Evolutionary conservation across 2,329 filamentous ascomycete genomes (phyloP).

Genomic region (Fragosphaeria purpurea): DNA sequence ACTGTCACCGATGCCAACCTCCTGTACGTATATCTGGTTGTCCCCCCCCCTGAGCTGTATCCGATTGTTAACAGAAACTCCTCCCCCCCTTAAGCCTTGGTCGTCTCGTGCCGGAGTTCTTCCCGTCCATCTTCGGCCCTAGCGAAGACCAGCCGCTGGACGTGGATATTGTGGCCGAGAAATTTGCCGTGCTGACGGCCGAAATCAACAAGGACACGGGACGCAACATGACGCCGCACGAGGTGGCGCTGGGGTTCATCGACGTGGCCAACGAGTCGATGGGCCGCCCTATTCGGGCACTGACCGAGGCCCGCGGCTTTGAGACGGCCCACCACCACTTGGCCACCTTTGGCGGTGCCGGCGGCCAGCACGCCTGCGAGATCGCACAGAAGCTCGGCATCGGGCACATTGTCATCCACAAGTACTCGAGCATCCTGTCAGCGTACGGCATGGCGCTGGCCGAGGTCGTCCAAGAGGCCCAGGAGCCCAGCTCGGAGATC

Average conservation of each 20-base stretch:
- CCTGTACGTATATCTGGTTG: conserved; percentile 26
- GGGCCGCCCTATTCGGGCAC: conserved; percentile 77
- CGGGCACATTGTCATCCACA: conserved; percentile 71
- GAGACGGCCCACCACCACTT: conserved; percentile 83
- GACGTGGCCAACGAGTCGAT: conserved; percentile 85
- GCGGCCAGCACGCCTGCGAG: conserved; percentile 80
- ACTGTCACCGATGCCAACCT: conserved; percentile 87
- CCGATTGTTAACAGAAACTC: no score
- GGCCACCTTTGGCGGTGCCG: conserved; percentile 84
- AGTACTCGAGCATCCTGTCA: conserved; percentile 78
- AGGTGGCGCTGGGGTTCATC: conserved; percentile 80
- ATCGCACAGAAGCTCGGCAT: conserved; percentile 80
- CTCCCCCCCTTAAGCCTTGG: conserved; percentile 66
- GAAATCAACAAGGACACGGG: conserved; percentile 68
- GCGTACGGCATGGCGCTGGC: conserved; percentile 89
- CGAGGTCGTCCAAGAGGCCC: conserved; percentile 83
- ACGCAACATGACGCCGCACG: conserved; percentile 63
- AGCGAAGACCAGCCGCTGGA: conserved; percentile 76
- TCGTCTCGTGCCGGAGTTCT: conserved; percentile 75
- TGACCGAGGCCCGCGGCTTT: conserved; percentile 88
- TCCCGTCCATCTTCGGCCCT: conserved; percentile 87
- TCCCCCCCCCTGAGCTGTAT: no score
- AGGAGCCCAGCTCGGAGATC: conserved; percentile 57
- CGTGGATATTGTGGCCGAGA: conserved; percentile 58
- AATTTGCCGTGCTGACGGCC: conserved; percentile 65